phyloP scores from a whole-genome alignment of 495 filamentous ascomycete species.

The Penicillium turbatum region DNA sequence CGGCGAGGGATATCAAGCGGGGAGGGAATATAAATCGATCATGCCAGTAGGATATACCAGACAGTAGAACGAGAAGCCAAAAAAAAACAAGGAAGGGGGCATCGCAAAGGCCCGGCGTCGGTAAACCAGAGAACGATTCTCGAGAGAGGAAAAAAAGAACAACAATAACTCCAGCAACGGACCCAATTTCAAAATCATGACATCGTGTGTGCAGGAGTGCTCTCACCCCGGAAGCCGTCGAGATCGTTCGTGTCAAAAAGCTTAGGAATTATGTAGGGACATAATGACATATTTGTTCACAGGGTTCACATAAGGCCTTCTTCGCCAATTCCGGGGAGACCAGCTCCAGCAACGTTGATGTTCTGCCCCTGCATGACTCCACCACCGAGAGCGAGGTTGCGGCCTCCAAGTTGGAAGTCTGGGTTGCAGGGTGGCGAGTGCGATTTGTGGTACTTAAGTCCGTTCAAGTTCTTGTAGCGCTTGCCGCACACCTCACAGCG shows the following conservation, averaged over 20 bases:
- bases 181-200: slow-evolving; percentile 21
- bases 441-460: slow-evolving; percentile 87
- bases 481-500: slow-evolving; percentile 95
- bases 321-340: slow-evolving; percentile 50
- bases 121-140: neutral
- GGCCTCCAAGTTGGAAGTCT: slow-evolving; percentile 45
- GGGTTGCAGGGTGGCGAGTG: slow-evolving; percentile 71
- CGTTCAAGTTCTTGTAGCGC: slow-evolving; percentile 98
- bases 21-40: neutral
- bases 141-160: slow-evolving; percentile 8
- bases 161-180: slow-evolving; percentile 25
- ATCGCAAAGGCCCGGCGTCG: neutral
- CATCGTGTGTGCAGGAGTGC: slow-evolving; percentile 20
- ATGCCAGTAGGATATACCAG: slow-evolving; percentile 5
- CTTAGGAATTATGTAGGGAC: slow-evolving; percentile 23
- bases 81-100: neutral
- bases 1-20: slow-evolving; percentile 21
- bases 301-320: slow-evolving; percentile 42
- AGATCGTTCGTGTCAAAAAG: slow-evolving; percentile 23
- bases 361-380: slow-evolving; percentile 51
- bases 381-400: slow-evolving; percentile 40
- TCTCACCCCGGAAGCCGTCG: slow-evolving; percentile 13
- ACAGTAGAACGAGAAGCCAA: slow-evolving; percentile 9
- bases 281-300: slow-evolving; percentile 12
- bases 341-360: slow-evolving; percentile 49